A percentile compares a stretch with the other conserved stretches of the same genome.
Conservation (phyloP, 1,284 basidiomycete species). For the Coniferiporia weirii region DNA sequence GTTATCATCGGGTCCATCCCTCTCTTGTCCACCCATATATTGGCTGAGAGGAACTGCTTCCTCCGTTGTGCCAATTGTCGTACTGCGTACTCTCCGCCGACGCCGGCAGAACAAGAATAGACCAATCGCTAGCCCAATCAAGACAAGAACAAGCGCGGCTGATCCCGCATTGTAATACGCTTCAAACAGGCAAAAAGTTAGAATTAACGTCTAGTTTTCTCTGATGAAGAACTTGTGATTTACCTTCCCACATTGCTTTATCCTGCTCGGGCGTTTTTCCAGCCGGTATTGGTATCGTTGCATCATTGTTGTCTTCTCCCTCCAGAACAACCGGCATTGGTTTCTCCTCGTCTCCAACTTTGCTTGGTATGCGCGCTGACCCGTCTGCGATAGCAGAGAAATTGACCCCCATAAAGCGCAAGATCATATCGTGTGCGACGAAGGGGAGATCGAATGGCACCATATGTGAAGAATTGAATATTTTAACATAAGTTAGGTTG, state of each 20-base stretch:
- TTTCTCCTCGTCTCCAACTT: constrained; percentile 64
- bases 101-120: constrained; percentile 70
- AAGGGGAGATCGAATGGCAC: constrained; percentile 88
- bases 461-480: constrained; percentile 92
- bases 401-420: constrained; percentile 90
- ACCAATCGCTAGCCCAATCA: constrained; percentile 70
- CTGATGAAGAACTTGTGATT: background rate
- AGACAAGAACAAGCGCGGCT: constrained; percentile 73
- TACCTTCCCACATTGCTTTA: constrained; percentile 83
- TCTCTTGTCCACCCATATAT: constrained; percentile 31
- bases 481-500: constrained; percentile 93
- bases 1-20: constrained; percentile 28
- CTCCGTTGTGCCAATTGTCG: constrained; percentile 36
- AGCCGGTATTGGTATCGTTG: constrained; percentile 30
- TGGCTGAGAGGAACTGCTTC: constrained; percentile 51
- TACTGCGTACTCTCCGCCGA: constrained; percentile 37
- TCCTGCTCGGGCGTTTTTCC: constrained; percentile 65
- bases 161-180: constrained; percentile 93
- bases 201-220: background rate
- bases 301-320: constrained; percentile 34
- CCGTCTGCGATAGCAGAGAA: constrained; percentile 75
- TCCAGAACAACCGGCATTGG: constrained; percentile 43
- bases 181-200: constrained; percentile 25
- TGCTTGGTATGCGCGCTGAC: constrained; percentile 69
- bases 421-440: constrained; percentile 95